A percentile compares a stretch with the other conserved stretches of the same genome.
Evolutionary conservation across 106 monocot species (phyloP).

Genomic region (Phalaenopsis aphrodite): DNA sequence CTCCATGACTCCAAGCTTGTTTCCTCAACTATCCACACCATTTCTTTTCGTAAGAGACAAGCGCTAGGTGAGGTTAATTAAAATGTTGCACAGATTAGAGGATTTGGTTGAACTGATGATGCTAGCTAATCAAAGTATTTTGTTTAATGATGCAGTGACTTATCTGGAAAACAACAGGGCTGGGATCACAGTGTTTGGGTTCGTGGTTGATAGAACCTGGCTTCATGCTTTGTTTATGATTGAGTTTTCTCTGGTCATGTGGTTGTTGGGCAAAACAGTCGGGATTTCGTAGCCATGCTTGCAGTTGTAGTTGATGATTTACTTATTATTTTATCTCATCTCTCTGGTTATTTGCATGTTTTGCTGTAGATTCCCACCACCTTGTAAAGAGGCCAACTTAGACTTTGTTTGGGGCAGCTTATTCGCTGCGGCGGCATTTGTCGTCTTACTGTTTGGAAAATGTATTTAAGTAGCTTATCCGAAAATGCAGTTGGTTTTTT

Average conservation of each 20-base stretch:
- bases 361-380: too few species aligned
- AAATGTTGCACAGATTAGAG: too few species aligned
- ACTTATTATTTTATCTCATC: background rate
- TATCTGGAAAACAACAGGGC: constrained; percentile 95
- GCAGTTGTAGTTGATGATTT: background rate
- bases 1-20: constrained; percentile 30
- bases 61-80: constrained; percentile 45
- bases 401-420: too few species aligned
- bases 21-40: constrained; percentile 16
- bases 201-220: constrained; percentile 81
- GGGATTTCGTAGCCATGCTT: constrained; percentile 51
- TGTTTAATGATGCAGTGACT: constrained; percentile 53
- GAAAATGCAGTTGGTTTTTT: too few species aligned
- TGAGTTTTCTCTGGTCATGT: constrained; percentile 70
- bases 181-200: constrained; percentile 90
- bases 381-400: too few species aligned
- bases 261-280: constrained; percentile 86
- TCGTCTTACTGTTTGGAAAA: too few species aligned
- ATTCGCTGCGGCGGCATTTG: too few species aligned
- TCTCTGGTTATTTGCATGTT: too few species aligned
- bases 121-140: background rate
- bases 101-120: background rate
- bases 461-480: too few species aligned
- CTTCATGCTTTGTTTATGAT: constrained; percentile 89
- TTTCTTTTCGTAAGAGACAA: constrained; percentile 85